These are phyloP conservation scores for Brassica hybrid DNA, from an alignment of 441 rosid genomes.

Conservation along the genomic window DNA sequence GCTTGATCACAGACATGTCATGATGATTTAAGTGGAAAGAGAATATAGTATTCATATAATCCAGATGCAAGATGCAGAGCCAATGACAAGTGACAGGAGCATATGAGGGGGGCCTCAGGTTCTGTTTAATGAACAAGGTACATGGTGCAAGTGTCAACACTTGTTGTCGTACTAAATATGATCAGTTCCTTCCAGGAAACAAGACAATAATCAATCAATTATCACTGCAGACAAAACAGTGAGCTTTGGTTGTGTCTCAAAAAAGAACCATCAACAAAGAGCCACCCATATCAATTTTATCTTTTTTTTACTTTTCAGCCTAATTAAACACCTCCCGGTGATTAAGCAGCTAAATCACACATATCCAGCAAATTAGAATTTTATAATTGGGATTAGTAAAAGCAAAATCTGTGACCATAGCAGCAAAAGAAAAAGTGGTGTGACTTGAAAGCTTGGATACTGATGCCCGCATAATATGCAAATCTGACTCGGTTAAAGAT, in stretches of 20 bases:
- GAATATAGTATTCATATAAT: constrained; percentile 46
- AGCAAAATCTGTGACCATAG: constrained; percentile 2
- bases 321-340: not conserved
- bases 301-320: not conserved
- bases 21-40: constrained; percentile 35
- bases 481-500: constrained; percentile 20
- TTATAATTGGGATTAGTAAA: constrained; percentile 2
- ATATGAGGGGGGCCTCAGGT: constrained; percentile 48
- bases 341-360: not conserved
- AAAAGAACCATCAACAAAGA: constrained; percentile 21
- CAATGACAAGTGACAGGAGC: constrained; percentile 58
- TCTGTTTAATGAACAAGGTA: constrained; percentile 38
- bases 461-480: constrained; percentile 24
- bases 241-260: constrained; percentile 31
- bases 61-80: constrained; percentile 37
- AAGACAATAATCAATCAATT: constrained; percentile 38
- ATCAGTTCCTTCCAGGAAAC: constrained; percentile 32
- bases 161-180: constrained; percentile 40
- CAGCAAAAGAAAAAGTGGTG: constrained; percentile 4
- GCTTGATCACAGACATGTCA: constrained; percentile 41
- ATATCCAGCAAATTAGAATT: not conserved
- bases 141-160: constrained; percentile 35
- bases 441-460: constrained; percentile 14
- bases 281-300: not conserved
- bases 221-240: constrained; percentile 30